Conservation (phyloP, 1,139 yeast species). For the Diutina sp. region DNA sequence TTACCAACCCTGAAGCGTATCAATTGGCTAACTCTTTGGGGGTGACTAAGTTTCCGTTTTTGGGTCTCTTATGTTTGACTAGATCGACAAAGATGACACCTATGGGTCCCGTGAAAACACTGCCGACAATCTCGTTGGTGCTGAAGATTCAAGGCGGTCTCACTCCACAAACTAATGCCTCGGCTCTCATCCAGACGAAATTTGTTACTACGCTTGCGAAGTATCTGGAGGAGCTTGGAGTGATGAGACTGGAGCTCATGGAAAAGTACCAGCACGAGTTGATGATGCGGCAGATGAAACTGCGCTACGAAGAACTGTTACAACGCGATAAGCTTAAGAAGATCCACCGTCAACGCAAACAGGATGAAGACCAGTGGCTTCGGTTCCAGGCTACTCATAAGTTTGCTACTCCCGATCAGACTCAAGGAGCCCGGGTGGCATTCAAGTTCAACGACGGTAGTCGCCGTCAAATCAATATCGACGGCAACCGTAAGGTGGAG, state of each 20-base stretch:
- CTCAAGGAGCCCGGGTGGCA: conserved; percentile 35
- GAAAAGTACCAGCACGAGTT: conserved; percentile 48
- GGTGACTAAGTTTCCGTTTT: conserved; percentile 68
- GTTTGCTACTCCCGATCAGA: conserved; percentile 4
- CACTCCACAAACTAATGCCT: conserved; percentile 18
- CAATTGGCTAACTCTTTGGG: conserved; percentile 71
- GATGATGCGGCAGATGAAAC: conserved; percentile 63
- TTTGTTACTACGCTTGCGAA: conserved; percentile 33
- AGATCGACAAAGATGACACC: conserved; percentile 43
- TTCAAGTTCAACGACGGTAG: conserved; percentile 42
- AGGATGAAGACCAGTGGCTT: conserved; percentile 17
- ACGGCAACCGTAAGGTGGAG: conserved; percentile 30
- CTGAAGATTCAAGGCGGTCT: conserved; percentile 57
- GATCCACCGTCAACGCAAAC: conserved; percentile 13
- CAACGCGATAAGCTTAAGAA: conserved; percentile 36
- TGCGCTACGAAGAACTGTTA: conserved; percentile 62
- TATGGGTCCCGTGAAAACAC: conserved; percentile 39
- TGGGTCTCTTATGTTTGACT: conserved; percentile 56
- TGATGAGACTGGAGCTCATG: conserved; percentile 48
- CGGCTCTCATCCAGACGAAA: conserved; percentile 19
- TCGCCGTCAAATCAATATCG: conserved; percentile 35
- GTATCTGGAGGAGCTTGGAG: conserved; percentile 47
- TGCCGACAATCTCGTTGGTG: conserved; percentile 48
- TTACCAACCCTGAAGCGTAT: conserved; percentile 67
- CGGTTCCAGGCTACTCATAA: conserved; percentile 19